phyloP scores from a whole-genome alignment of 2,329 filamentous ascomycete species.

The Fusarium pilosicola region DNA sequence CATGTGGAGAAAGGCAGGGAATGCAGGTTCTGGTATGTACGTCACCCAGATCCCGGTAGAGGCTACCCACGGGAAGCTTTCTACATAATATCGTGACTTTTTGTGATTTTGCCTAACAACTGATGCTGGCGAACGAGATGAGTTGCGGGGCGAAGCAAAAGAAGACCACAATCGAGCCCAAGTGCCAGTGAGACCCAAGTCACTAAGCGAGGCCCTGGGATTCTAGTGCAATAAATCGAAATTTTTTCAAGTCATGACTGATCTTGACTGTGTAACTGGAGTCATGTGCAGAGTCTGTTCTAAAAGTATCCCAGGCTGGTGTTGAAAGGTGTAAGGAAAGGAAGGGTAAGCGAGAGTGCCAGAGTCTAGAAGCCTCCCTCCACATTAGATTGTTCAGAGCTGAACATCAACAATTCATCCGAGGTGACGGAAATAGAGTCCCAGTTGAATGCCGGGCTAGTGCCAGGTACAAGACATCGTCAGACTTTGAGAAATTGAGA shows the following conservation, averaged over 20 bases:
- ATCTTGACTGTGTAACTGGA: slow-evolving; percentile 29
- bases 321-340: slow-evolving; percentile 5
- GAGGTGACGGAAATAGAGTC: slow-evolving; percentile 41
- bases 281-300: slow-evolving; percentile 37
- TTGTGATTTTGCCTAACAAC: slow-evolving; percentile 25
- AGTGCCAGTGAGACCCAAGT: slow-evolving; percentile 6
- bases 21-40: slow-evolving; percentile 31
- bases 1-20: slow-evolving; percentile 28
- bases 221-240: slow-evolving; percentile 11
- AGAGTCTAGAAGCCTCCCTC: slow-evolving; percentile 26
- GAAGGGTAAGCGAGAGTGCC: slow-evolving; percentile 9
- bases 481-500: background rate
- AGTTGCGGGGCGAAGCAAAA: slow-evolving; percentile 16
- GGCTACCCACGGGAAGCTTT: slow-evolving; percentile 34
- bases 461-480: background rate
- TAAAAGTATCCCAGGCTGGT: background rate
- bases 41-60: slow-evolving; percentile 34
- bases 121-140: slow-evolving; percentile 1
- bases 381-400: background rate
- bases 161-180: slow-evolving; percentile 6
- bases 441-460: background rate
- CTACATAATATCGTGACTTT: slow-evolving; percentile 41
- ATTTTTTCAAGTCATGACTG: slow-evolving; percentile 37
- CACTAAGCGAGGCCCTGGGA: slow-evolving; percentile 1
- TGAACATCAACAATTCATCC: slow-evolving; percentile 16